A percentile compares a stretch with the other conserved stretches of the same genome.
Conservation (phyloP, 805 yeast genomes). For the Suhomyces canberraensis region DNA sequence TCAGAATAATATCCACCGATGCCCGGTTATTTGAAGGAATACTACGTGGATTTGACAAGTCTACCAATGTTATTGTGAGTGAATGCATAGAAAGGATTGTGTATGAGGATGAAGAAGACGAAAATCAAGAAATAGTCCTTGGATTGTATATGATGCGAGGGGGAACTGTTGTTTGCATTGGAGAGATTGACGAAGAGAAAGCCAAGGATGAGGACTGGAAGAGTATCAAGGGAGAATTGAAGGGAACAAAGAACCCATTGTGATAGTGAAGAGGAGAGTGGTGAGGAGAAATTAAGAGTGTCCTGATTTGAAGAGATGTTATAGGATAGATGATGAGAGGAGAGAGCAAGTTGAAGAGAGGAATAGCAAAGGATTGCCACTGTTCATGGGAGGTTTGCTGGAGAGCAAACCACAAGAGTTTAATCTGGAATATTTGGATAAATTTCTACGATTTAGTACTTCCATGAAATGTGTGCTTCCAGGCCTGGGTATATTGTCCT, state of each 20-base stretch:
- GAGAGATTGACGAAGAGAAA: constrained; percentile 45
- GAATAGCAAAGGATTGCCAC: too few species aligned
- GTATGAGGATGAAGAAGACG: constrained; percentile 35
- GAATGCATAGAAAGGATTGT: constrained; percentile 51
- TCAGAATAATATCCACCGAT: constrained; percentile 55
- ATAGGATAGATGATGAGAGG: too few species aligned
- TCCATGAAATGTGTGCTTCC: too few species aligned
- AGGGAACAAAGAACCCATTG: constrained; percentile 38
- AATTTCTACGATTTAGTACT: too few species aligned
- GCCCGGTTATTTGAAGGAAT: constrained; percentile 49
- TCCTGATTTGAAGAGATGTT: too few species aligned
- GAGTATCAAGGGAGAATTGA: constrained; percentile 31
- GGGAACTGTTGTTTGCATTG: constrained; percentile 55
- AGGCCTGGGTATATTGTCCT: too few species aligned
- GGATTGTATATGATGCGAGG: constrained; percentile 58
- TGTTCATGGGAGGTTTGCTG: too few species aligned
- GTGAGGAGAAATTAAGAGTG: too few species aligned
- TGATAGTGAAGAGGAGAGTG: background rate
- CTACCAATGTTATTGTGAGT: constrained; percentile 56
- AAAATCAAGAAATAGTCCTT: constrained; percentile 38
- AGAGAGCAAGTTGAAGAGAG: too few species aligned
- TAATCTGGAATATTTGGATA: too few species aligned
- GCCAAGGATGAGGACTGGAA: constrained; percentile 43
- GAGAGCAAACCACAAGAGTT: too few species aligned
- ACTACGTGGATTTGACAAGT: constrained; percentile 59